These are phyloP conservation scores for Kitagawia praeruptora DNA, from an alignment of 129 eudicot genomes.

Conservation along the genomic window DNA sequence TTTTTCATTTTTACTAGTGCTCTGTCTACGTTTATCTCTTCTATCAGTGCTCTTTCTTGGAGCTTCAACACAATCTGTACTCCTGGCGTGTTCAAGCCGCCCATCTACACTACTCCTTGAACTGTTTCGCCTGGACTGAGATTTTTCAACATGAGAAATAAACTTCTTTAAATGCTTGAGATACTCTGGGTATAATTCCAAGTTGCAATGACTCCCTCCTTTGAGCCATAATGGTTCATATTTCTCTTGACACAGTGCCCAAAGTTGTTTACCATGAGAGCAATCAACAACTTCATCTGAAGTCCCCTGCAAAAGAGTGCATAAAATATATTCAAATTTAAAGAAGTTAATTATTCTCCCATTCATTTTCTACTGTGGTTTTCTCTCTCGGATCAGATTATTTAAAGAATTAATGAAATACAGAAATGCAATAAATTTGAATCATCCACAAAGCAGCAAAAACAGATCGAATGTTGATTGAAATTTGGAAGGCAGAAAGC, in stretches of 20 bases:
- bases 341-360: background rate
- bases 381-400: background rate
- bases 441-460: background rate
- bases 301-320: conserved; percentile 52
- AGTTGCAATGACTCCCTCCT: conserved; percentile 80
- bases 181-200: conserved; percentile 75
- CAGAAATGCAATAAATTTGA: background rate
- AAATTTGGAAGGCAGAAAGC: background rate
- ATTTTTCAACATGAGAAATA: conserved; percentile 51
- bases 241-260: conserved; percentile 67
- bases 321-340: background rate
- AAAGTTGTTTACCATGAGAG: conserved; percentile 76
- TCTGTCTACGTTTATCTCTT: conserved; percentile 44
- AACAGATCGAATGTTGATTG: background rate
- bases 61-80: conserved; percentile 52
- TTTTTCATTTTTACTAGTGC: conserved; percentile 30
- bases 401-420: background rate
- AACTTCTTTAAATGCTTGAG: conserved; percentile 73
- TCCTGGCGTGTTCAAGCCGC: conserved; percentile 39
- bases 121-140: conserved; percentile 41
- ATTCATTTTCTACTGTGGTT: background rate
- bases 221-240: conserved; percentile 85
- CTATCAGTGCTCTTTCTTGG: conserved; percentile 57
- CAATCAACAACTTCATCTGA: conserved; percentile 77
- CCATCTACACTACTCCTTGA: conserved; percentile 58